These are phyloP conservation scores for Circinella minor DNA, from an alignment of 371 early-diverging fungal genomes.

Conservation along the genomic window DNA sequence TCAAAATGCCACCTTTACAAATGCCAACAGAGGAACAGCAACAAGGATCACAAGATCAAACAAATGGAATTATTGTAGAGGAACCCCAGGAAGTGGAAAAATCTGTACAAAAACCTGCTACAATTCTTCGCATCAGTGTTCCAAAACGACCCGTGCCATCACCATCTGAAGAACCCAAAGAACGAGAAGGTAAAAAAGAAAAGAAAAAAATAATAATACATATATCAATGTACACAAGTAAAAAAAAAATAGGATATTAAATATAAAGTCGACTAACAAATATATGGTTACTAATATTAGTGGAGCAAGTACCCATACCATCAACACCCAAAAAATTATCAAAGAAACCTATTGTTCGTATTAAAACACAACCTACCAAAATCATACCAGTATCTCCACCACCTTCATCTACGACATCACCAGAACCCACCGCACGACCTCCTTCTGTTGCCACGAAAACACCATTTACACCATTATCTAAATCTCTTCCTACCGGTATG, in stretches of 20 bases:
- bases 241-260: too few relatives aligned
- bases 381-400: slow-evolving; percentile 17
- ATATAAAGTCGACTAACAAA: too few relatives aligned
- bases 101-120: slow-evolving; percentile 14
- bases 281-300: neutral
- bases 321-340: neutral
- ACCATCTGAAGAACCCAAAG: slow-evolving; percentile 15
- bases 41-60: neutral
- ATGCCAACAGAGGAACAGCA: too few relatives aligned
- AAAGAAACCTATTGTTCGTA: slow-evolving; percentile 12
- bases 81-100: neutral
- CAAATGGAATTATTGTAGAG: neutral
- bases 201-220: too few relatives aligned
- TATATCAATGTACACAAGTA: too few relatives aligned
- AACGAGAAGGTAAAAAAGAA: neutral
- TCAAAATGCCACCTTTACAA: slow-evolving; percentile 41
- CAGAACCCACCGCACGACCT: slow-evolving; percentile 7
- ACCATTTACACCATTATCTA: neutral
- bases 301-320: neutral
- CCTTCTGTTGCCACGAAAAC: too few relatives aligned
- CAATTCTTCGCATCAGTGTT: slow-evolving; percentile 36
- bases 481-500: slow-evolving; percentile 7
- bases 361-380: slow-evolving; percentile 12
- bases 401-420: slow-evolving; percentile 13
- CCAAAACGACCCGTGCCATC: slow-evolving; percentile 30